Conservation (phyloP, 306 rosid genomes). For the Rosa chinensis region DNA sequence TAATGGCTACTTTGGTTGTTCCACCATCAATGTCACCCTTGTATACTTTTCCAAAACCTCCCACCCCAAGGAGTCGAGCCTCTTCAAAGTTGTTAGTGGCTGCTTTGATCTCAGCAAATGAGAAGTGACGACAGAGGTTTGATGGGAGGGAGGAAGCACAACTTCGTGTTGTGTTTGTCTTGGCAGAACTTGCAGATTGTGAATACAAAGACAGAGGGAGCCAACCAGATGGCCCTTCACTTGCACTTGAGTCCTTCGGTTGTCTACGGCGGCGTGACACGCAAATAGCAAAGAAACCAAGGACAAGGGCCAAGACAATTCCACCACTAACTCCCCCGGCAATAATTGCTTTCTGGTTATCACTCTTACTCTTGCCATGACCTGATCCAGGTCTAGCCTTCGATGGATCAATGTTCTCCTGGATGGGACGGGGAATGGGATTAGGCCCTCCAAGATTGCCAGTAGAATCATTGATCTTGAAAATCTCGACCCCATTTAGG, state of each 20-base stretch:
- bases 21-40: conserved; percentile 86
- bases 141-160: conserved; percentile 86
- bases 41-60: conserved; percentile 98
- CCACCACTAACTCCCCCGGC: conserved; percentile 78
- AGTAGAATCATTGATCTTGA: conserved; percentile 54
- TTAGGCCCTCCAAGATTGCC: conserved; percentile 79
- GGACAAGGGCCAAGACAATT: conserved; percentile 46
- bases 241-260: conserved; percentile 62
- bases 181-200: conserved; percentile 87
- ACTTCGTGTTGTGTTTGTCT: conserved; percentile 92
- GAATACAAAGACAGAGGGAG: conserved; percentile 94
- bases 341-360: conserved; percentile 44
- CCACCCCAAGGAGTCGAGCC: conserved; percentile 90
- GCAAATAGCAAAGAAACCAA: conserved; percentile 53
- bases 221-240: conserved; percentile 99
- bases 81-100: conserved; percentile 94
- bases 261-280: conserved; percentile 45
- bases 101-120: conserved; percentile 88
- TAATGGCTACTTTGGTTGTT: conserved; percentile 82
- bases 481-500: conserved; percentile 86
- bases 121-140: conserved; percentile 96
- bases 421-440: conserved; percentile 65
- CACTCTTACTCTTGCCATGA: conserved; percentile 51
- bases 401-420: conserved; percentile 48
- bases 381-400: conserved; percentile 39